Percentiles rank a stretch among this genome's conserved stretches.
Evolutionary conservation across 805 yeast species (phyloP).

Genomic region (Candida vaughaniae): DNA sequence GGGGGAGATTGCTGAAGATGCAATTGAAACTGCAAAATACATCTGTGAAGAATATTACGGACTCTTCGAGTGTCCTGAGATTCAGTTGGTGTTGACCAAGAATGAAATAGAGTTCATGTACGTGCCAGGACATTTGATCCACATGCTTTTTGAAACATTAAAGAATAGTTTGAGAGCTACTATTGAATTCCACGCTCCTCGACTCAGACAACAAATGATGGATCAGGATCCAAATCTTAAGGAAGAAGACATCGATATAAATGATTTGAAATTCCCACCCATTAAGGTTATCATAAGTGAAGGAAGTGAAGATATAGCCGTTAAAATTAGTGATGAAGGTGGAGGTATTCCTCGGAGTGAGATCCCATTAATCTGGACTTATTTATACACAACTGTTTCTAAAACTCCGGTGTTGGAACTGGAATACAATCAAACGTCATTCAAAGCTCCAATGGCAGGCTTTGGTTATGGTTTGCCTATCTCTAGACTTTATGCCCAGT

Average conservation of each 20-base stretch:
- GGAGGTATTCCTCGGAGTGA: constrained; percentile 89
- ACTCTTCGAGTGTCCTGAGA: constrained; percentile 80
- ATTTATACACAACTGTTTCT: constrained; percentile 84
- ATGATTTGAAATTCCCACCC: constrained; percentile 75
- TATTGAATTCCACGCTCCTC: constrained; percentile 71
- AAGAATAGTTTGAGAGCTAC: constrained; percentile 88
- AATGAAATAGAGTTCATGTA: constrained; percentile 78
- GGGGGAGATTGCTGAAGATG: constrained; percentile 79
- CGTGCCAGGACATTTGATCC: constrained; percentile 90
- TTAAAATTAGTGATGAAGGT: constrained; percentile 89
- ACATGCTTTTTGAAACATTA: constrained; percentile 85
- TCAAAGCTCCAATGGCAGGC: constrained; percentile 92
- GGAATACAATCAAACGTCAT: constrained; percentile 57
- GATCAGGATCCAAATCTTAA: constrained; percentile 41
- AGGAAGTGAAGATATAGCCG: constrained; percentile 87
- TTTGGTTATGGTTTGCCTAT: constrained; percentile 90
- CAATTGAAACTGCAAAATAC: constrained; percentile 85
- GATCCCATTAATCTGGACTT: constrained; percentile 85
- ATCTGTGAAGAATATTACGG: constrained; percentile 92
- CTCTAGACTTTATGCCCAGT: constrained; percentile 80
- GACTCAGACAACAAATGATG: constrained; percentile 37
- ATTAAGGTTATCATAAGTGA: constrained; percentile 84
- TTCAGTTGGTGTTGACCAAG: constrained; percentile 71
- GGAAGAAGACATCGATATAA: constrained; percentile 42
- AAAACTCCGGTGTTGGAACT: constrained; percentile 65